Evolutionary conservation across 441 rosid species (phyloP).

Genomic region (Aquilaria agallochum): DNA sequence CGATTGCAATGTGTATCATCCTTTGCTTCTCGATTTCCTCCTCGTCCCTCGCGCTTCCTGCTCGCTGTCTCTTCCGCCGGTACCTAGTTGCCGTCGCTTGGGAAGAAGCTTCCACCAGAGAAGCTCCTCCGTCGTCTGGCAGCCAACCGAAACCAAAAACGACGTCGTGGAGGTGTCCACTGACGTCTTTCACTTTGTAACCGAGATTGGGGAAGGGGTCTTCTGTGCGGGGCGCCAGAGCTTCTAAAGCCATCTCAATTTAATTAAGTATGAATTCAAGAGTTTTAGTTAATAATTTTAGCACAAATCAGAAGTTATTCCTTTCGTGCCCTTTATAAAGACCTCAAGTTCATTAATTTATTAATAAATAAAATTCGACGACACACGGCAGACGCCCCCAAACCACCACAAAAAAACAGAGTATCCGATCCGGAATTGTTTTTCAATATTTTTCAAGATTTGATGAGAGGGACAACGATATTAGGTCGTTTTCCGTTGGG

Average conservation of each 20-base stretch:
- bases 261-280: no score
- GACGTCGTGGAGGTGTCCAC: neutral
- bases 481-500: no score
- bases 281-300: no score
- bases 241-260: conserved; percentile 29
- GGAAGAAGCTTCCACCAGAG: conserved; percentile 8
- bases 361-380: no score
- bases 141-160: conserved; percentile 14
- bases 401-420: no score
- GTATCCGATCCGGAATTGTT: no score
- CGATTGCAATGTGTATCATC: conserved; percentile 54
- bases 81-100: neutral
- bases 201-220: conserved; percentile 21
- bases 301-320: no score
- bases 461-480: no score
- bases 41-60: conserved; percentile 25
- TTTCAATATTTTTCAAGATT: no score
- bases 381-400: no score
- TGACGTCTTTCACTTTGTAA: conserved; percentile 3
- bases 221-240: conserved; percentile 29
- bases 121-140: conserved; percentile 2
- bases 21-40: conserved; percentile 56
- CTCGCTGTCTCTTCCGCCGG: conserved; percentile 39
- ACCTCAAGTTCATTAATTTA: no score
- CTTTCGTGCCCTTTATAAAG: no score